Evolutionary conservation across 257 asterid genomes (phyloP).

Genomic region (Solanum clarkiae): DNA sequence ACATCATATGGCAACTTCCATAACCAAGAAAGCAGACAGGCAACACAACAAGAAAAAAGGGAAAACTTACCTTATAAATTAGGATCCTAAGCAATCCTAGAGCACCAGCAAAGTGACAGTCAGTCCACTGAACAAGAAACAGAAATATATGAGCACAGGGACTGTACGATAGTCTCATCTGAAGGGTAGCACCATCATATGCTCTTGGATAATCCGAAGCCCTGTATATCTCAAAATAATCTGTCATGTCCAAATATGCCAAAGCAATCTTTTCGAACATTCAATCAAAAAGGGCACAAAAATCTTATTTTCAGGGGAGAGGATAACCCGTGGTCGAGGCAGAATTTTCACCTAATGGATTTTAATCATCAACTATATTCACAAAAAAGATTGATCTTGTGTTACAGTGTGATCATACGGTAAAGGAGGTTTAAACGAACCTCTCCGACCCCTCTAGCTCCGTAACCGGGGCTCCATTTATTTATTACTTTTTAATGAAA

Average conservation of each 20-base stretch:
- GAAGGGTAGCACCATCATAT: constrained; percentile 72
- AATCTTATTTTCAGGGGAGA: not conserved
- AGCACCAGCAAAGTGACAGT: constrained; percentile 78
- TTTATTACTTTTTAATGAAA: no score
- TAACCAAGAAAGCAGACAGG: not conserved
- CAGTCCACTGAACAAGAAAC: constrained; percentile 90
- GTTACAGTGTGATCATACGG: not conserved
- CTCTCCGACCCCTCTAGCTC: not conserved
- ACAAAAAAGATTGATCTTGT: not conserved
- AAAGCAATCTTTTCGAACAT: not conserved
- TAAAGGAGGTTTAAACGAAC: no score
- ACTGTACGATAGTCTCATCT: constrained; percentile 93
- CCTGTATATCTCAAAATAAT: constrained; percentile 35
- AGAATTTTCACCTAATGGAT: not conserved
- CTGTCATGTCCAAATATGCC: not conserved
- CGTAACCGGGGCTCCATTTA: not conserved
- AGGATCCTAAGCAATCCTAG: constrained; percentile 80
- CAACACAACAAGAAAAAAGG: not conserved
- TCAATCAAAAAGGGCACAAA: not conserved
- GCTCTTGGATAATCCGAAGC: constrained; percentile 70
- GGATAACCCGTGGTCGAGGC: not conserved
- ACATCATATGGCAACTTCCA: constrained; percentile 6
- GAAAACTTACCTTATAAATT: constrained; percentile 56
- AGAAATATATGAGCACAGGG: constrained; percentile 76
- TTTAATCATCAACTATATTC: not conserved